Evolutionary conservation across 2,329 filamentous ascomycete species (phyloP).

Genomic region (Beauveria varroae): DNA sequence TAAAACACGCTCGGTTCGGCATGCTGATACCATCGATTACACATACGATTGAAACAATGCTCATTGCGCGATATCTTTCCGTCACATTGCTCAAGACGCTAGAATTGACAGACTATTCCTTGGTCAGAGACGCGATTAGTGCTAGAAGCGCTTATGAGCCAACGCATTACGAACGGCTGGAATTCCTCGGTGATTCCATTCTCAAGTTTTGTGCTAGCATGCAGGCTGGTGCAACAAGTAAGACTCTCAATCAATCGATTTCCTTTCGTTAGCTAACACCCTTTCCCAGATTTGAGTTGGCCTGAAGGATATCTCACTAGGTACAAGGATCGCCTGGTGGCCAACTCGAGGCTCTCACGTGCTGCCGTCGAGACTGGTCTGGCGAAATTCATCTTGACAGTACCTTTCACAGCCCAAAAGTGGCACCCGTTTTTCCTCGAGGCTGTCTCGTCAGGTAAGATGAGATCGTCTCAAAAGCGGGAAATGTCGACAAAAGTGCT

Average conservation of each 20-base stretch:
- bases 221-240: slow-evolving; percentile 51
- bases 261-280: not conserved
- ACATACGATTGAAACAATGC: slow-evolving; percentile 56
- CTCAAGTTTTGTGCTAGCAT: slow-evolving; percentile 68
- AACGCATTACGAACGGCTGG: slow-evolving; percentile 72
- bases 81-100: slow-evolving; percentile 30
- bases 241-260: slow-evolving; percentile 17
- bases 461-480: slow-evolving; percentile 17
- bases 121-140: slow-evolving; percentile 63
- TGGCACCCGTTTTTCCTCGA: slow-evolving; percentile 62
- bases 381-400: slow-evolving; percentile 64
- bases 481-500: slow-evolving; percentile 67
- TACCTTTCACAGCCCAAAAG: slow-evolving; percentile 57
- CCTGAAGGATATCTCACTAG: slow-evolving; percentile 70
- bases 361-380: slow-evolving; percentile 58
- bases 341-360: slow-evolving; percentile 64
- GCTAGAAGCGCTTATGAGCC: slow-evolving; percentile 51
- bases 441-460: slow-evolving; percentile 20
- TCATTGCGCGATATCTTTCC: slow-evolving; percentile 55
- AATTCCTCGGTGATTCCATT: slow-evolving; percentile 80
- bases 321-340: slow-evolving; percentile 62
- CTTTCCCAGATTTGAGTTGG: slow-evolving; percentile 49
- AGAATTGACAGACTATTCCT: slow-evolving; percentile 42
- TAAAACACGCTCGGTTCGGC: slow-evolving; percentile 40
- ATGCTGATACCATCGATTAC: slow-evolving; percentile 67